These are phyloP conservation scores for Helminthosporium solani DNA, from an alignment of 2,329 filamentous ascomycete genomes.

Conservation along the genomic window DNA sequence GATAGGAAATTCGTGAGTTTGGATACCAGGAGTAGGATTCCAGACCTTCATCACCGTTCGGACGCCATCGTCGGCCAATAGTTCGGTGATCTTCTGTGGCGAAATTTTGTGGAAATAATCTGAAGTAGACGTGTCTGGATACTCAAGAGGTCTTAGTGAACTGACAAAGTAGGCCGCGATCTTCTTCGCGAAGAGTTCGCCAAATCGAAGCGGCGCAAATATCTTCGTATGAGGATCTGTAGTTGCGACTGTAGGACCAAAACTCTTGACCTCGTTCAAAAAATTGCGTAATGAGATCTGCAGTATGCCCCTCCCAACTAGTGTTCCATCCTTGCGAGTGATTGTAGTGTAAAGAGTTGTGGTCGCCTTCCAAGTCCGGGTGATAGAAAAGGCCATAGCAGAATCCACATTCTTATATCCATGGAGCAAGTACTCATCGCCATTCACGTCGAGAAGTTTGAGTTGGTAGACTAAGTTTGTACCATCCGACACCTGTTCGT, in stretches of 20 bases:
- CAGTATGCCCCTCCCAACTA: conserved; percentile 62
- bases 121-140: too few relatives aligned
- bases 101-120: too few relatives aligned
- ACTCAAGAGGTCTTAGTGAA: too few relatives aligned
- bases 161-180: too few relatives aligned
- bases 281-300: conserved; percentile 58
- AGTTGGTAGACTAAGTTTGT: conserved; percentile 63
- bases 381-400: conserved; percentile 56
- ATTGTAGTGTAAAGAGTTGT: conserved; percentile 64
- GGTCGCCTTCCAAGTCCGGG: conserved; percentile 61
- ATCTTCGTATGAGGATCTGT: conserved; percentile 28
- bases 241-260: conserved; percentile 50
- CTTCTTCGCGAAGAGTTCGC: too few relatives aligned
- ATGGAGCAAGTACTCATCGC: conserved; percentile 57
- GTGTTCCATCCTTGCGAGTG: conserved; percentile 43
- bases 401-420: conserved; percentile 65
- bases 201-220: too few relatives aligned
- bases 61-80: too few relatives aligned
- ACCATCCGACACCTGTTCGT: conserved; percentile 57
- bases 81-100: too few relatives aligned
- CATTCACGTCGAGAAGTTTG: conserved; percentile 58
- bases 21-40: too few relatives aligned
- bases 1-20: too few relatives aligned
- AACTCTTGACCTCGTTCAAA: conserved; percentile 55
- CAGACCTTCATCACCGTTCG: too few relatives aligned